Conservation (phyloP, 768 basidiomycete species). For the Phlebiopsis gigantea region DNA sequence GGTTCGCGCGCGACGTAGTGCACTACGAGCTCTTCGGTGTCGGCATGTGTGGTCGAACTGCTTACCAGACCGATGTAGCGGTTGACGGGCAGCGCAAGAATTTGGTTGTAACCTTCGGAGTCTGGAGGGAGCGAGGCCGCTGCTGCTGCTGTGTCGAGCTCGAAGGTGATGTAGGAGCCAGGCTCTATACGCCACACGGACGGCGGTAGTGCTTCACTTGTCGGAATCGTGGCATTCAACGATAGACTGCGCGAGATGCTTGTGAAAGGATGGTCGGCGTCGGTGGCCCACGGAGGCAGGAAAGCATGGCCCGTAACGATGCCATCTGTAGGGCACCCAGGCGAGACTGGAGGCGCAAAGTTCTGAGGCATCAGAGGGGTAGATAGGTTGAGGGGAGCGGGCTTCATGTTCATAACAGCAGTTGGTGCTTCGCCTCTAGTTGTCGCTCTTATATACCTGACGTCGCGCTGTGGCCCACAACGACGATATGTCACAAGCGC, state of each 20-base stretch:
- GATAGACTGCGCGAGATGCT: neutral
- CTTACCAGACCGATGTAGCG: slow-evolving; percentile 24
- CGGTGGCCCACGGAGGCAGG: neutral
- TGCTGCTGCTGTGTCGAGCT: slow-evolving; percentile 12
- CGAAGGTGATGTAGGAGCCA: slow-evolving; percentile 19
- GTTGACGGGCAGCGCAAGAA: slow-evolving; percentile 9
- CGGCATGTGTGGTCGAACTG: slow-evolving; percentile 11
- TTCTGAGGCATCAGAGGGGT: neutral
- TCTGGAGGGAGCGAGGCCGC: neutral
- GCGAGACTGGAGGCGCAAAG: neutral
- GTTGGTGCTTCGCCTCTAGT: neutral
- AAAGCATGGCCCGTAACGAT: neutral
- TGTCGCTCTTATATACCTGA: neutral
- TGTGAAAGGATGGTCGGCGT: neutral
- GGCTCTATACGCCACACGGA: neutral
- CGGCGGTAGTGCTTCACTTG: neutral
- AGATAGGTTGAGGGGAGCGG: neutral
- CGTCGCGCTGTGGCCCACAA: neutral
- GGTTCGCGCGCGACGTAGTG: neutral
- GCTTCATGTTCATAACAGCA: neutral
- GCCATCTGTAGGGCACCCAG: slow-evolving; percentile 5
- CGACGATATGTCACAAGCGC: neutral
- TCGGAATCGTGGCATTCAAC: neutral
- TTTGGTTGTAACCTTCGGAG: neutral
- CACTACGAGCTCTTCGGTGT: neutral